Evolutionary conservation across 1,284 basidiomycete genomes (phyloP), one percentile per base, ranked within the genome.

Genomic region (Ustilago cynodontis): DNA sequence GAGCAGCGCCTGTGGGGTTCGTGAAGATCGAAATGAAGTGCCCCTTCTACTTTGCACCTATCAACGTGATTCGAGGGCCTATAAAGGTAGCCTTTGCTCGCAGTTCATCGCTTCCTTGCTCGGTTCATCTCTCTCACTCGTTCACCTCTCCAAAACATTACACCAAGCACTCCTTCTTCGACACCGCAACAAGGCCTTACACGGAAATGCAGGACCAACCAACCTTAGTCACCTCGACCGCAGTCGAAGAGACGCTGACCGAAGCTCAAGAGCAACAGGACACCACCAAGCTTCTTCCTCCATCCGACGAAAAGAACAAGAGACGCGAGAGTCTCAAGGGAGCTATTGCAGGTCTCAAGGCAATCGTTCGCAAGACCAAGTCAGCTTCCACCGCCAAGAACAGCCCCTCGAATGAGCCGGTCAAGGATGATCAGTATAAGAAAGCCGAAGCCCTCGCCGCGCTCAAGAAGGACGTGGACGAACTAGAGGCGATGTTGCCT

Each of bases 401-500:
- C 20, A 14, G 20, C 16, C 41, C 20, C n/a, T 20, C 11, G n/a
- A 6, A 43, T n/a, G 41, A 43, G 20, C 41, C 41, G 7, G 11
- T 43, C n/a, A n/a, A 43, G n/a, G 20, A 43, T 5, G 41, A 43
- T n/a, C 41, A 43, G n/a, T 43, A 43, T 16, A 11, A 43, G n/a
- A 43, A 43, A 11, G 41, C 41, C 20, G 41, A 43, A 43, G 41
- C 41, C 3, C 16, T 43, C 18, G 20, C 41, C 41, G n/a, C 41
- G 41, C 41, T 43, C 41, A 43, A 43, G n/a, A 43, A 43, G 20
- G 41, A 43, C 8, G 3, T 55, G 13, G 35, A 20, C 20, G 53
- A 55, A 18, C 28, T 55, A 22, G 20, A 55, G 53, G 53, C 35
- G 7, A 26, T 53, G 29, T 35, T 53, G 51, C 41, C 41, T 20